Evolutionary conservation across 306 rosid species (phyloP), one percentile per base, ranked within the genome.

Genomic region (Cucurbita argyrosperma): DNA sequence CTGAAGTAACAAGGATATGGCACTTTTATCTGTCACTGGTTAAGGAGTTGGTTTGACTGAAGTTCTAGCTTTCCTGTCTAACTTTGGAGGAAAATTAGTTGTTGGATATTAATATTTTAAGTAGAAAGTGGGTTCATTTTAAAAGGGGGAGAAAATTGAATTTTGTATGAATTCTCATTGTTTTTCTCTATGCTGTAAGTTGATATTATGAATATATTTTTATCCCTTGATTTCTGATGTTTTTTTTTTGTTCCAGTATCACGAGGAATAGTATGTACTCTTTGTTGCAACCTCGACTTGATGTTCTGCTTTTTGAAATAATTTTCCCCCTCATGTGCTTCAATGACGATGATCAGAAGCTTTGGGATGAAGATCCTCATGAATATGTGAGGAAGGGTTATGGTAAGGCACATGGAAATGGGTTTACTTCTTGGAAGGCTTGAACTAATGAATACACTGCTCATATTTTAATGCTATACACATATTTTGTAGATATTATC

Each of bases 291-390:
- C 87, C 97, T 74, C 91, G 87, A 47, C 89, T 93, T 63, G 90
- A 89, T 85, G 84, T 83, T 78, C 88, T 93, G 39, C 96, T 93
- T 82, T 93, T 93, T 80, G 98, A 90, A 86, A 84, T 93, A 74
- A 90, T 90, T n/a, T 90, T 93, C 35, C 98, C 98, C 78, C 90
- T 93, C 49, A 90, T 93, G 97, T 93, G 96, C 82, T 93, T 93
- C 78, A 93, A 88, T 80, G 96, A 90, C 77, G 86, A 83, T 67
- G 98, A 93, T 80, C 97, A 87, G 79, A 89, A 82, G 84, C 97
- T 93, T 70, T 93, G 98, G 98, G 97, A 90, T 56, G 98, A 93
- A 76, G 98, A 93, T 76, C 97, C 98, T 23, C 97, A 93, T 83
- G 98, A 93, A 77, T 93, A 93, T 81, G 98, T 93, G 76, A 86